Evolutionary conservation across 805 yeast species (phyloP).

Genomic region (Hanseniaspora hatyaiensis): DNA sequence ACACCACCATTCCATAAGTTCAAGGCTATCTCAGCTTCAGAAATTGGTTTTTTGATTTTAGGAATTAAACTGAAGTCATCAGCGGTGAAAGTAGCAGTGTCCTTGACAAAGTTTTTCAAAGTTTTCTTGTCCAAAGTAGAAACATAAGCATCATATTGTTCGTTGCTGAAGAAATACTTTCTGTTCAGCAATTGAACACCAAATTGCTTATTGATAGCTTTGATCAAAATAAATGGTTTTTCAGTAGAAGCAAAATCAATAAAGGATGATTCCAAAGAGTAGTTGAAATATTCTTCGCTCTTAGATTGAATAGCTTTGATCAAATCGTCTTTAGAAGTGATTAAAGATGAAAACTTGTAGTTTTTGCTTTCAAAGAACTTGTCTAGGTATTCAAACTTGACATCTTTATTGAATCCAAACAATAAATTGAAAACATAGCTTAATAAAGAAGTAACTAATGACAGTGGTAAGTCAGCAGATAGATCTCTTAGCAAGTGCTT

Average conservation of each 20-base stretch:
- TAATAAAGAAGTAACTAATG: slow-evolving; percentile 48
- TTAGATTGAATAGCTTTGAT: slow-evolving; percentile 38
- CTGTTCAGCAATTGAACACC: slow-evolving; percentile 74
- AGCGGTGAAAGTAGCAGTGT: slow-evolving; percentile 38
- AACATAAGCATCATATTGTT: slow-evolving; percentile 28
- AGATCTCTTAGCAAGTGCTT: slow-evolving; percentile 58
- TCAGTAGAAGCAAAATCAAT: slow-evolving; percentile 26
- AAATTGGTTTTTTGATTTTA: slow-evolving; percentile 57
- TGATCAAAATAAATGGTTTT: slow-evolving; percentile 38
- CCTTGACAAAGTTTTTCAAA: slow-evolving; percentile 26
- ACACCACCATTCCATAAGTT: slow-evolving; percentile 62
- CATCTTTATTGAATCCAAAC: slow-evolving; percentile 40
- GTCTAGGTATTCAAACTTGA: slow-evolving; percentile 36
- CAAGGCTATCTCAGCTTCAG: slow-evolving; percentile 54
- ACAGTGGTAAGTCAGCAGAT: slow-evolving; percentile 38
- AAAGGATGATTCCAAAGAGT: slow-evolving; percentile 43
- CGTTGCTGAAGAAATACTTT: slow-evolving; percentile 34
- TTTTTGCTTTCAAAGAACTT: slow-evolving; percentile 35
- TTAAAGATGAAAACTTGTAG: slow-evolving; percentile 31
- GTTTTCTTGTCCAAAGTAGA: slow-evolving; percentile 30
- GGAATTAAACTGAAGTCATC: slow-evolving; percentile 69
- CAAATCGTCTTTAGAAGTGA: slow-evolving; percentile 39
- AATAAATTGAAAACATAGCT: slow-evolving; percentile 63
- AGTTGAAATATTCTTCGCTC: slow-evolving; percentile 54
- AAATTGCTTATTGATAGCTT: slow-evolving; percentile 61